These are phyloP conservation scores for Boeremia lycopersici DNA, from an alignment of 2,329 filamentous ascomycete genomes.

Conservation along the genomic window DNA sequence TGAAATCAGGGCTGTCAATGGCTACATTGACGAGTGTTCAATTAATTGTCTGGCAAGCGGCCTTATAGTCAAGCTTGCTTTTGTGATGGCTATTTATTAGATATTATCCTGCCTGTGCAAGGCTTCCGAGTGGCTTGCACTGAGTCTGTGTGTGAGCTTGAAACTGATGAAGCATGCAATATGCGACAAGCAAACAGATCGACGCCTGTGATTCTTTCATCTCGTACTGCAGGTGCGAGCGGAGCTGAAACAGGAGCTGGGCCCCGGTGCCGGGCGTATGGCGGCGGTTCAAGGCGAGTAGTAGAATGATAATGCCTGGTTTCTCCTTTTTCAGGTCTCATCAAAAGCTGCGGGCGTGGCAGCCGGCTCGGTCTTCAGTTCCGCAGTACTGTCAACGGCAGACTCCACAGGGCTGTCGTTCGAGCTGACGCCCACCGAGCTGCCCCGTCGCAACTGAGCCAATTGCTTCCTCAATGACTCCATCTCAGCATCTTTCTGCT, in stretches of 20 bases:
- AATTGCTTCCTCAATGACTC: constrained; percentile 58
- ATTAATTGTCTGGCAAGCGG: neutral
- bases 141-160: no score
- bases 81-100: neutral
- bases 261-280: neutral
- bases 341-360: constrained; percentile 8
- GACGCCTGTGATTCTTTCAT: neutral
- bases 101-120: neutral
- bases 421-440: constrained; percentile 14
- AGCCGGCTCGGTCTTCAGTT: constrained; percentile 8
- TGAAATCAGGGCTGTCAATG: no score
- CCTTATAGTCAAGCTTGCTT: neutral
- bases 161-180: neutral
- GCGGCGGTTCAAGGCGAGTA: neutral
- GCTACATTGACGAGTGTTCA: no score
- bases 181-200: neutral
- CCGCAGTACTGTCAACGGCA: neutral
- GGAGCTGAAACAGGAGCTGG: neutral
- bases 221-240: neutral
- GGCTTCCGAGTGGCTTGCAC: no score
- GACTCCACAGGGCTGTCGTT: neutral
- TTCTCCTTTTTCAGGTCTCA: constrained; percentile 7
- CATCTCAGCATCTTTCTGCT: constrained; percentile 68
- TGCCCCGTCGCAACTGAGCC: constrained; percentile 34
- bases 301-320: neutral